These are phyloP conservation scores for Psilocybe azurescens DNA, from an alignment of 768 basidiomycete species.

Conservation along the genomic window DNA sequence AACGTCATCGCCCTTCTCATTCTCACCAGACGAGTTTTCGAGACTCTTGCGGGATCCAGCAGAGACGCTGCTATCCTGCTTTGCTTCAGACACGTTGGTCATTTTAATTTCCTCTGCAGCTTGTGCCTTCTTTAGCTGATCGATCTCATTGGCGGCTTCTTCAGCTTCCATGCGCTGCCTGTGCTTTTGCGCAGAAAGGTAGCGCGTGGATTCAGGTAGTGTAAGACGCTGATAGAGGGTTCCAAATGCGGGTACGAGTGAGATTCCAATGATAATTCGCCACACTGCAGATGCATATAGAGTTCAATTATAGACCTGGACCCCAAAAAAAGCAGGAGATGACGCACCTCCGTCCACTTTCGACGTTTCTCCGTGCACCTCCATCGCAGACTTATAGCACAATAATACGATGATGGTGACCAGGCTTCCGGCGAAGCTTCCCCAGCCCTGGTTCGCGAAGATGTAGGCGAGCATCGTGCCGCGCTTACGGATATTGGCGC, in stretches of 20 bases:
- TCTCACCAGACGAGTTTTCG: not conserved
- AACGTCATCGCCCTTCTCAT: not conserved
- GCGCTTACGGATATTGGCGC: constrained; percentile 61
- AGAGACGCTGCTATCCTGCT: not conserved
- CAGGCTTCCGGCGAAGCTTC: constrained; percentile 66
- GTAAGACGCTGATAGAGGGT: constrained; percentile 81
- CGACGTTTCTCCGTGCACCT: constrained; percentile 57
- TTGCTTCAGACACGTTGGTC: not conserved
- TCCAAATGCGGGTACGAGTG: constrained; percentile 74
- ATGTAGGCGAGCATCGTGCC: constrained; percentile 81
- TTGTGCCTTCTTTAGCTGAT: constrained; percentile 30
- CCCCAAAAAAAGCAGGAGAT: constrained; percentile 12
- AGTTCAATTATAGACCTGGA: not conserved
- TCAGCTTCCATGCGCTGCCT: constrained; percentile 31
- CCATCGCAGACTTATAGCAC: constrained; percentile 68
- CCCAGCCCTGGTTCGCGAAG: constrained; percentile 83
- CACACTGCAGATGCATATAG: constrained; percentile 47
- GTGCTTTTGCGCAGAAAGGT: constrained; percentile 42
- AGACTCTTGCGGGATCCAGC: constrained; percentile 3
- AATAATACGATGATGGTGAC: constrained; percentile 67
- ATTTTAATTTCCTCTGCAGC: constrained; percentile 6
- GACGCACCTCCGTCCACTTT: constrained; percentile 72
- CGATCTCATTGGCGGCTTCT: constrained; percentile 29
- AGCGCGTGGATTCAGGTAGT: constrained; percentile 71
- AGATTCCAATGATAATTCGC: constrained; percentile 77